Percentiles rank a stretch among this genome's conserved stretches.
phyloP scores from a whole-genome alignment of 495 filamentous ascomycete species.

The Hypomontagnella monticulosa region DNA sequence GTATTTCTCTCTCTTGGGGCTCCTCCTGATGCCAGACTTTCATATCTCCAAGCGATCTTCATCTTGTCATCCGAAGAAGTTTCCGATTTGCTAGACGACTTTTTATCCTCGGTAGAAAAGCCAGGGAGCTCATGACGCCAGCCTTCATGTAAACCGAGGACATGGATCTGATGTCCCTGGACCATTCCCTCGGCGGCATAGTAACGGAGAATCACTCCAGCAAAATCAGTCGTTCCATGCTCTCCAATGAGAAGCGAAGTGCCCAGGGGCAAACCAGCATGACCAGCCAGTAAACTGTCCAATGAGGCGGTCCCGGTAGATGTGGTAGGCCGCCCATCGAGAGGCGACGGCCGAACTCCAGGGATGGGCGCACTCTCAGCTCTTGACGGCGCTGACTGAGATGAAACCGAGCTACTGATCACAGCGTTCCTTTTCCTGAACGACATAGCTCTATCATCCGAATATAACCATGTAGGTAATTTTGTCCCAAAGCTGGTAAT shows the following conservation, averaged over 20 bases:
- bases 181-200: constrained; percentile 94
- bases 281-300: constrained; percentile 85
- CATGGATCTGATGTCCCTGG: constrained; percentile 88
- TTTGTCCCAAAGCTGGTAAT: too few relatives aligned
- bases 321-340: constrained; percentile 87
- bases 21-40: constrained; percentile 73
- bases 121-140: constrained; percentile 89
- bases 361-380: constrained; percentile 57
- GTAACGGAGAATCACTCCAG: constrained; percentile 82
- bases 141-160: constrained; percentile 77
- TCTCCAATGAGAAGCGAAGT: constrained; percentile 87
- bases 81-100: constrained; percentile 50
- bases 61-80: constrained; percentile 72
- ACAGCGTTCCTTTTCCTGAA: constrained; percentile 90
- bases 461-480: background rate
- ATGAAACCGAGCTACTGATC: constrained; percentile 51
- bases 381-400: constrained; percentile 44
- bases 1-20: constrained; percentile 58
- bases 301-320: constrained; percentile 89
- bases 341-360: constrained; percentile 85
- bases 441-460: constrained; percentile 70
- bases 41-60: constrained; percentile 99
- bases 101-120: constrained; percentile 61
- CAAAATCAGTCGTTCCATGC: constrained; percentile 93
- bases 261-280: constrained; percentile 87